Evolutionary conservation across 2,329 filamentous ascomycete species (phyloP), one percentile per base, ranked within the genome.

Genomic region (Akanthomyces muscarius): DNA sequence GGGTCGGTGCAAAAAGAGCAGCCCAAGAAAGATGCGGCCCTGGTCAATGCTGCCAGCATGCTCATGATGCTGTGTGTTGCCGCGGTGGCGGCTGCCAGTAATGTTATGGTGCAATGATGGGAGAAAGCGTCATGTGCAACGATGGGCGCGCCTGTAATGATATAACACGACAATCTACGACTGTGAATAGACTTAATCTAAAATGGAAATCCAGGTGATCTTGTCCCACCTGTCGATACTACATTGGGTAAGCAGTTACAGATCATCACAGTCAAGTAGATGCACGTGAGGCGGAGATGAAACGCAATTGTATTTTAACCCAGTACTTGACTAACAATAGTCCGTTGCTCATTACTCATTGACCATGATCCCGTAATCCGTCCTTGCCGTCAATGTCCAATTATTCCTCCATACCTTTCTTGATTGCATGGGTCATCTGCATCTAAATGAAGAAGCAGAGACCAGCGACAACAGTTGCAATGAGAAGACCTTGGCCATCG

Each of bases 1-100:
- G 82, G 77, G 7, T 84, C 82, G 33, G 79, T 87, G 58, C 80
- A 81, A 67, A 86, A 86, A 73, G 75, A 78, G 55, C 62, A 54
- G 42, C 62, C 62, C 28, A 54, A 59, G 13, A 47, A 54, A 38
- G 50, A n/a, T 16, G 11, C 11, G 11, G 58, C 13, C 2, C 18
- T 30, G n/a, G 21, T 8, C 4, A 50, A 23, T n/a, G 11, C 44
- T 18, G 21, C 42, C 52, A 41, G 60, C 16, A 6, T 47, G 18
- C n/a, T 50, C 42, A 28, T 47, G 44, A 44, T 18, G 6, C 16
- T 56, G 23, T 23, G 8, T 44, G 11, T 50, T 33, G 42, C 25
- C 23, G 60, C 33, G 4, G 33, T 25, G 8, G 44, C 23, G 25
- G 36, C 23, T 42, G 56, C 44, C 13, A 42, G 47, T 51, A 59